Evolutionary conservation across 1,284 basidiomycete genomes (phyloP), one percentile per base, ranked within the genome.

Genomic region (Sporisorium graminicola): DNA sequence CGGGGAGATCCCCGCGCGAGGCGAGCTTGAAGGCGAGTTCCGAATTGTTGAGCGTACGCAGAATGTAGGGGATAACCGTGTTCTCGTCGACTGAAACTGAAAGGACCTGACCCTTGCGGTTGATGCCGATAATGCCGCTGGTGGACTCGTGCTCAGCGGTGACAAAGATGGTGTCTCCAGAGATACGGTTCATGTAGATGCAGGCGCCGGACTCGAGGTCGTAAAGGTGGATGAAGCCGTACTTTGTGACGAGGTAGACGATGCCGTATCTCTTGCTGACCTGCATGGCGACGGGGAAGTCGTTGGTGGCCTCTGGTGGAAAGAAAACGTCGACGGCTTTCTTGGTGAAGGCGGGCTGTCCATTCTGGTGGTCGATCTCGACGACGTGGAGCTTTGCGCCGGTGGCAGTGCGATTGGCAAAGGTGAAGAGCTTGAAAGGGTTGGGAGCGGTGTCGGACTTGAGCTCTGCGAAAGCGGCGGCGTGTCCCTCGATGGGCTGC

Each of bases 201-300:
- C 97, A 99, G 58, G 94, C 92, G 68, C 96, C 97, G n/a, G 93
- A 91, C 87, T 99, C 97, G 78, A 99, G 90, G 87, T 99, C 97
- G 87, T 99, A 99, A 18, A 99, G 90, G 87, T 99, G 97, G 84
- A 99, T 98, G 88, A 99, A 99, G 56, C 97, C 97, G 86, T 95
- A 99, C 87, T 99, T 99, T 70, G 97, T 99, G 84, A 98, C 93
- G 68, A 99, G 90, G 88, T 97, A 99, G 82, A 98, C 89, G 87
- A 99, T 95, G 53, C 96, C 96, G 87, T 98, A 96, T 84, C 94
- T 94, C 87, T 93, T 91, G 59, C 96, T 99, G 50, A 98, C 94
- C 86, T 99, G 97, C 94, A 99, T 98, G 31, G 96, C 94, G 44
- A 99, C 97, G n/a, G 97, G 97, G 89, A 99, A 99, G 86, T 99